phyloP scores from a whole-genome alignment of 139 green algal genomes.

The Picochlorum sp. region DNA sequence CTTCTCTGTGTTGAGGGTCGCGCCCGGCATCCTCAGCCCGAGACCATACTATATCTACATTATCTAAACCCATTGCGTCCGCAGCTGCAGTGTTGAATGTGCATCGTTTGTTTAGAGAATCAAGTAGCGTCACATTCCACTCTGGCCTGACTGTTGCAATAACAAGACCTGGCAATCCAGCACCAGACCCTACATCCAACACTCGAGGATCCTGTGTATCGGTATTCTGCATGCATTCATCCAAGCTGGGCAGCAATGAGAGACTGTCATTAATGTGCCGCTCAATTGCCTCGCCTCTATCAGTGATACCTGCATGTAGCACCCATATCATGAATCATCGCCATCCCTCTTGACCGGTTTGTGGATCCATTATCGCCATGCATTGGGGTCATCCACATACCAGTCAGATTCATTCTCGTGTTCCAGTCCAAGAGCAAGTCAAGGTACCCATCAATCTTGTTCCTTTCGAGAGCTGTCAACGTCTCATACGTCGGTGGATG shows the following conservation, averaged over 20 bases:
- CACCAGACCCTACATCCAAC: conserved; percentile 84
- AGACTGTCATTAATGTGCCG: conserved; percentile 71
- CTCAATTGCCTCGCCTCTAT: conserved; percentile 42
- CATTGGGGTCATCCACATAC: conserved; percentile 16
- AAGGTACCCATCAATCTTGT: conserved; percentile 48
- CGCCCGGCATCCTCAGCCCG: conserved; percentile 60
- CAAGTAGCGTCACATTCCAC: conserved; percentile 76
- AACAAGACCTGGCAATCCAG: conserved; percentile 77
- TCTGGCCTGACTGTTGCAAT: conserved; percentile 65
- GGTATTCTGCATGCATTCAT: conserved; percentile 12
- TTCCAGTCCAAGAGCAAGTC: conserved; percentile 60
- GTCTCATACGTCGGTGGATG: background rate
- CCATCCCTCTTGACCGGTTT: too few relatives aligned
- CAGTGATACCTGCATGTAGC: conserved; percentile 41
- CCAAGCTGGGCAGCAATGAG: conserved; percentile 64
- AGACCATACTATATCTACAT: conserved; percentile 60
- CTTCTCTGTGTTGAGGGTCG: conserved; percentile 30
- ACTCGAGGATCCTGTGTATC: conserved; percentile 18
- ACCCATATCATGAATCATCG: background rate
- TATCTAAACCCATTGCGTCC: conserved; percentile 35
- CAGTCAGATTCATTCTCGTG: conserved; percentile 70
- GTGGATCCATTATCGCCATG: background rate
- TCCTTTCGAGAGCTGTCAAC: conserved; percentile 15
- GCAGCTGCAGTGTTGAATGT: conserved; percentile 28
- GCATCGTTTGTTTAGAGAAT: conserved; percentile 67